Conservation (phyloP, 1,284 basidiomycete genomes). For the Dichomitus squalens region DNA sequence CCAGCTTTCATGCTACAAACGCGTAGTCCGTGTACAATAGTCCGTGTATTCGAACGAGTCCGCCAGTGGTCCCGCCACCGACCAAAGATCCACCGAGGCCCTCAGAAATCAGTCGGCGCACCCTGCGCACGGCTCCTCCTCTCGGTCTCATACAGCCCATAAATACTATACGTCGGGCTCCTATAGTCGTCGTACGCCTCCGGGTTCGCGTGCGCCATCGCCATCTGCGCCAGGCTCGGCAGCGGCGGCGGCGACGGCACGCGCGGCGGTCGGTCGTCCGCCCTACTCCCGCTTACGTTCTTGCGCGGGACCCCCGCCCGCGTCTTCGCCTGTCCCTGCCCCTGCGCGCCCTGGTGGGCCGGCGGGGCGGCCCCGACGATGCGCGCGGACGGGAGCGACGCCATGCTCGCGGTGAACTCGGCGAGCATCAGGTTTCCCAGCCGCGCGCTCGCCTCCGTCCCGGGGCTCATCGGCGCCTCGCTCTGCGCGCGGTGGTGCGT, state of each 20-base stretch:
- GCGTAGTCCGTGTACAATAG: constrained; percentile 1
- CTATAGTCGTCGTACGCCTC: constrained; percentile 66
- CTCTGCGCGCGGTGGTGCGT: constrained; percentile 22
- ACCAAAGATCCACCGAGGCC: background rate
- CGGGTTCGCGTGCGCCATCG: constrained; percentile 59
- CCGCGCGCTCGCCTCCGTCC: constrained; percentile 45
- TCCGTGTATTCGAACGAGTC: background rate
- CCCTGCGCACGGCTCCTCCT: constrained; percentile 51
- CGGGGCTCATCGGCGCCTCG: constrained; percentile 32
- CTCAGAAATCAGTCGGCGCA: constrained; percentile 17
- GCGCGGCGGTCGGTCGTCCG: constrained; percentile 67
- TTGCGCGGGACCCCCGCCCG: constrained; percentile 24
- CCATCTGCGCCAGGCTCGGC: constrained; percentile 78
- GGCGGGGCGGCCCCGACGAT: too few relatives aligned
- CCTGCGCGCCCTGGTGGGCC: constrained; percentile 4
- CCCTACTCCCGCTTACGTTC: constrained; percentile 24
- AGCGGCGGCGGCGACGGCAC: constrained; percentile 77
- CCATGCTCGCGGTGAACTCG: constrained; percentile 47
- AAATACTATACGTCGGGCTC: constrained; percentile 82
- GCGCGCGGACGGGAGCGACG: constrained; percentile 32
- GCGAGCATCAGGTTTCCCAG: constrained; percentile 64
- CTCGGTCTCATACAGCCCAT: constrained; percentile 68
- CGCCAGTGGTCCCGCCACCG: constrained; percentile 7
- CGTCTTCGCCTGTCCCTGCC: constrained; percentile 10
- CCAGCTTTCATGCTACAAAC: constrained; percentile 18